Conservation (phyloP, 2,329 filamentous ascomycete species). For the Penicillium digitatum region DNA sequence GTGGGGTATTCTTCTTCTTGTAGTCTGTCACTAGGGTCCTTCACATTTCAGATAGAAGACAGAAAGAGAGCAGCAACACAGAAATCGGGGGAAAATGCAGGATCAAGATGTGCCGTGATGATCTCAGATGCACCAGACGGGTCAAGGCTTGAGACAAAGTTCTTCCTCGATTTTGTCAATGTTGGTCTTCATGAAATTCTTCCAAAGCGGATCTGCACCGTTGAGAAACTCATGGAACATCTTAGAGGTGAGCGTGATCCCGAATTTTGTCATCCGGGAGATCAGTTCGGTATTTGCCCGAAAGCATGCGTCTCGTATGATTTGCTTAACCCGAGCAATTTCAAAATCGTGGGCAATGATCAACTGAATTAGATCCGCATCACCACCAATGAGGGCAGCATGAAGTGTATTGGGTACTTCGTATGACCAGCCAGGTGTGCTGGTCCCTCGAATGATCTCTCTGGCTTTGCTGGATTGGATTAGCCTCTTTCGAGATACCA, state of each 20-base stretch:
- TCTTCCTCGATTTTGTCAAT: background rate
- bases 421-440: background rate
- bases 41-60: background rate
- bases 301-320: background rate
- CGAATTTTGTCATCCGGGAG: background rate
- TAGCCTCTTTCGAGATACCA: background rate
- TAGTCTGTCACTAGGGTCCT: background rate
- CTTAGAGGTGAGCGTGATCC: background rate
- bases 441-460: background rate
- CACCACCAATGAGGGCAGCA: background rate
- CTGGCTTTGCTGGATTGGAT: background rate
- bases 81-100: too few relatives aligned
- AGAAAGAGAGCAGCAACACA: too few relatives aligned
- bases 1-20: background rate
- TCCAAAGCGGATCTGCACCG: background rate
- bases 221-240: background rate
- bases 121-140: background rate
- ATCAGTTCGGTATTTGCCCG: background rate
- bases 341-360: background rate
- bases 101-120: background rate
- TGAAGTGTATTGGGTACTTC: background rate
- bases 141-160: background rate
- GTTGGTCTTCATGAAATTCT: background rate
- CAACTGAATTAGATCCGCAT: background rate
- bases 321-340: background rate